Evolutionary conservation across 345 rosid species (phyloP).

Genomic region (Eutrema heterophyllum): DNA sequence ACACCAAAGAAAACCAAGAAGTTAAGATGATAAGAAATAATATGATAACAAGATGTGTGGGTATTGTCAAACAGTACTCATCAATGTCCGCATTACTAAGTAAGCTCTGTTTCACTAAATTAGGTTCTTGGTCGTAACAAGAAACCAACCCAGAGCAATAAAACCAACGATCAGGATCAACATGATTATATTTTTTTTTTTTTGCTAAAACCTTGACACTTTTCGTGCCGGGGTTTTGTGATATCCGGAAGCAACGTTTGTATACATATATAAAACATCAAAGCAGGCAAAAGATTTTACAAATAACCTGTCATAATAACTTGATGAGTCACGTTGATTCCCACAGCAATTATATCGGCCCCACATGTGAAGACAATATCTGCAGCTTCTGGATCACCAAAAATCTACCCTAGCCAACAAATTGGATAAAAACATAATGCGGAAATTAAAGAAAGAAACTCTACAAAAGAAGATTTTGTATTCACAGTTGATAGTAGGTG

Average conservation of each 20-base stretch:
- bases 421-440: neutral
- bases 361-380: constrained; percentile 90
- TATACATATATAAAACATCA: constrained; percentile 4
- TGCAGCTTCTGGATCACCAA: constrained; percentile 95
- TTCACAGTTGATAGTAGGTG: neutral
- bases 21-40: neutral
- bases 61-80: neutral
- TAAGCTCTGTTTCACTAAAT: neutral
- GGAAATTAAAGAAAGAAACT: neutral
- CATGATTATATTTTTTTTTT: too few relatives aligned
- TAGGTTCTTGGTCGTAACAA: neutral
- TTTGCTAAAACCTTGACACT: too few relatives aligned
- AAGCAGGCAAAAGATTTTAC: neutral
- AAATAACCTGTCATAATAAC: constrained; percentile 72
- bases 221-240: too few relatives aligned
- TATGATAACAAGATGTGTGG: neutral
- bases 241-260: too few relatives aligned
- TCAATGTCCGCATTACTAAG: neutral
- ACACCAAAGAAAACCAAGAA: too few relatives aligned
- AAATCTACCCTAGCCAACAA: constrained; percentile 47
- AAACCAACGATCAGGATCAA: neutral
- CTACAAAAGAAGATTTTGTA: neutral
- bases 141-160: neutral
- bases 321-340: constrained; percentile 96
- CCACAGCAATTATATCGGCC: constrained; percentile 81